A percentile compares a stretch with the other conserved stretches of the same genome.
Conservation (phyloP, 2,329 filamentous ascomycete genomes). For the Epichloe scottii region DNA sequence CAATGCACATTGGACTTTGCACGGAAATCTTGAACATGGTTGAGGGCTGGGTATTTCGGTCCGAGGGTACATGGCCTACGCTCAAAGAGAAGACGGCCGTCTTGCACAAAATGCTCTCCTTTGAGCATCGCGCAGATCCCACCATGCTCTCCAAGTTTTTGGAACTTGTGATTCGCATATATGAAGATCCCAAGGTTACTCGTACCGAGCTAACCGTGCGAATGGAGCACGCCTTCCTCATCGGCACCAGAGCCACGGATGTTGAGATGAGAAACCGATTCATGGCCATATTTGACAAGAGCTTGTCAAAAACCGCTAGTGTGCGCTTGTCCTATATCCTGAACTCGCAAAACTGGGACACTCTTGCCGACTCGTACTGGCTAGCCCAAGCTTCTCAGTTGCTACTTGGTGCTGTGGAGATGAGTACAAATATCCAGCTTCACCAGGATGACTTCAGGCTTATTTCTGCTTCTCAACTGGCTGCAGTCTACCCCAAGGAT, state of each 20-base stretch:
- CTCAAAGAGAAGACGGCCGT: conserved; percentile 98
- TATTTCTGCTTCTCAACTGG: conserved; percentile 60
- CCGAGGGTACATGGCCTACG: conserved; percentile 88
- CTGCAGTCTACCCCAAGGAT: conserved; percentile 63
- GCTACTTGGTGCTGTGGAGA: conserved; percentile 80
- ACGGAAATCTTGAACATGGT: conserved; percentile 90
- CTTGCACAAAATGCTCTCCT: conserved; percentile 96
- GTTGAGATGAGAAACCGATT: conserved; percentile 96
- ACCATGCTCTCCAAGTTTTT: conserved; percentile 87
- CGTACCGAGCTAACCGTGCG: conserved; percentile 91
- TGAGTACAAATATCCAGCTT: conserved; percentile 65
- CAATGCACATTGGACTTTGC: conserved; percentile 73
- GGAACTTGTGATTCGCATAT: conserved; percentile 92
- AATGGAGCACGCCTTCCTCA: conserved; percentile 95
- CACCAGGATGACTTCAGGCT: conserved; percentile 75
- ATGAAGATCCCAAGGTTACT: conserved; percentile 93
- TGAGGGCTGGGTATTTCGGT: conserved; percentile 91
- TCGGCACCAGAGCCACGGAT: conserved; percentile 84
- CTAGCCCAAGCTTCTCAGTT: conserved; percentile 88
- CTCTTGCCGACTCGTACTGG: conserved; percentile 91
- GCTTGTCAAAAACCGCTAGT: conserved; percentile 82
- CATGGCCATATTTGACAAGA: conserved; percentile 91
- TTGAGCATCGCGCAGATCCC: conserved; percentile 72
- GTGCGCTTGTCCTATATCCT: conserved; percentile 83
- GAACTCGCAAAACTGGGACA: conserved; percentile 92